These are phyloP conservation scores for Effrenium voratum DNA, from an alignment of 73 alveolate species.

Conservation along the genomic window DNA sequence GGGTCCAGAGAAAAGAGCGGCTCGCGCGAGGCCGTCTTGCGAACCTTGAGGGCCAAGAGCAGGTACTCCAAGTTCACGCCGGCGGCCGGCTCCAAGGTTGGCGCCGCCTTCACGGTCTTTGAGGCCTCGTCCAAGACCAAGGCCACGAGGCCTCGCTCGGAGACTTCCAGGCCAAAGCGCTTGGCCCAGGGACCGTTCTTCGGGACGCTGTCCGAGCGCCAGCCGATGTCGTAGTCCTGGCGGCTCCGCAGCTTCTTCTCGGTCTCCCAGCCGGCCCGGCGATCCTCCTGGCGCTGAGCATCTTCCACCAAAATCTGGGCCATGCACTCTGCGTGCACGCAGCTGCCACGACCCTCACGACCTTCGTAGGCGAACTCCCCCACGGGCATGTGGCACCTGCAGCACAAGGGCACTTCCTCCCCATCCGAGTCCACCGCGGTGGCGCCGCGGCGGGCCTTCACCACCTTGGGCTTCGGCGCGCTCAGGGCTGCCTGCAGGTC, in stretches of 20 bases:
- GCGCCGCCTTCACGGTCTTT: constrained; percentile 45
- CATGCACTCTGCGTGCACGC: constrained; percentile 92
- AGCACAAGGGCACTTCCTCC: constrained; percentile 85
- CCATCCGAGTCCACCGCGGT: constrained; percentile 68
- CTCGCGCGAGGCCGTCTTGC: constrained; percentile 84
- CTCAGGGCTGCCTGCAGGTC: constrained; percentile 48
- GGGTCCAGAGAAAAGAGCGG: constrained; percentile 89
- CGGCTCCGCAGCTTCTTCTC: constrained; percentile 92
- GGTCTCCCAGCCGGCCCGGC: constrained; percentile 77
- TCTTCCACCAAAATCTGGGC: constrained; percentile 86
- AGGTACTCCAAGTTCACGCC: constrained; percentile 90
- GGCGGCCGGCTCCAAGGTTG: constrained; percentile 94
- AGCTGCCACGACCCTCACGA: constrained; percentile 80
- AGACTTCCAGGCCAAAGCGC: constrained; percentile 62
- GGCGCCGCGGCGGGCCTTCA: constrained; percentile 29
- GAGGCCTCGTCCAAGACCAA: constrained; percentile 80
- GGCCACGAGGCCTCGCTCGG: constrained; percentile 47
- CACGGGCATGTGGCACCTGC: constrained; percentile 71
- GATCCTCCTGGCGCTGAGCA: constrained; percentile 89
- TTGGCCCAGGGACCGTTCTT: constrained; percentile 32
- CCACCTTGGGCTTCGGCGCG: constrained; percentile 48
- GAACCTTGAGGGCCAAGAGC: constrained; percentile 46
- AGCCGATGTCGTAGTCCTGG: constrained; percentile 77
- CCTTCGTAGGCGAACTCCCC: constrained; percentile 89
- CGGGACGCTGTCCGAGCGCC: constrained; percentile 83